These are phyloP conservation scores for Daphne laureola DNA, from an alignment of 441 rosid species.

Conservation along the genomic window DNA sequence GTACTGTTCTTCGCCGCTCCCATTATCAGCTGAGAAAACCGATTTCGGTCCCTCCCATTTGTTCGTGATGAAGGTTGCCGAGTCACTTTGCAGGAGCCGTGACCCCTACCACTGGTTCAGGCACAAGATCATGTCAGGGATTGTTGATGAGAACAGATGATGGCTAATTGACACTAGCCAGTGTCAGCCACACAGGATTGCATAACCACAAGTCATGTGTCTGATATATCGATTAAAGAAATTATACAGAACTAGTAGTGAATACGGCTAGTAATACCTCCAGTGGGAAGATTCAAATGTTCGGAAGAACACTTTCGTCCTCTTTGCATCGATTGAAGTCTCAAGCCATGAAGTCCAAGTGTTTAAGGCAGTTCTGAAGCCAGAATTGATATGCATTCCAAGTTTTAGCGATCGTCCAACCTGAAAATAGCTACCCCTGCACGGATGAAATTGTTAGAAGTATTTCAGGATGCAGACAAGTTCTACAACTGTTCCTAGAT, in stretches of 20 bases:
- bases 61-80: slow-evolving; percentile 30
- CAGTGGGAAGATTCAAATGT: slow-evolving; percentile 47
- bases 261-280: slow-evolving; percentile 24
- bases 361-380: slow-evolving; percentile 36
- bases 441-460: slow-evolving; percentile 23
- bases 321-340: slow-evolving; percentile 37
- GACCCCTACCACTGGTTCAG: slow-evolving; percentile 30
- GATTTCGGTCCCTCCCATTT: slow-evolving; percentile 37
- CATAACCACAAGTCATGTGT: neutral
- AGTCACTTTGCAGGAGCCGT: slow-evolving; percentile 50
- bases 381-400: slow-evolving; percentile 50
- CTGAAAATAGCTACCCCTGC: slow-evolving; percentile 51
- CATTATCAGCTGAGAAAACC: slow-evolving; percentile 34
- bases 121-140: neutral
- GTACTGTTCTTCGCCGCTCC: slow-evolving; percentile 28
- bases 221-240: neutral
- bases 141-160: too few species aligned
- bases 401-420: slow-evolving; percentile 29
- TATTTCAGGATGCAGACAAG: slow-evolving; percentile 2
- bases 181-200: too few species aligned
- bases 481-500: too few species aligned
- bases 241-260: slow-evolving; percentile 1
- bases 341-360: slow-evolving; percentile 76
- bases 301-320: slow-evolving; percentile 52
- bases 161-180: too few species aligned